Conservation (phyloP, 352 stramenopile genomes). For the Phytophthora fragariaefolia region DNA sequence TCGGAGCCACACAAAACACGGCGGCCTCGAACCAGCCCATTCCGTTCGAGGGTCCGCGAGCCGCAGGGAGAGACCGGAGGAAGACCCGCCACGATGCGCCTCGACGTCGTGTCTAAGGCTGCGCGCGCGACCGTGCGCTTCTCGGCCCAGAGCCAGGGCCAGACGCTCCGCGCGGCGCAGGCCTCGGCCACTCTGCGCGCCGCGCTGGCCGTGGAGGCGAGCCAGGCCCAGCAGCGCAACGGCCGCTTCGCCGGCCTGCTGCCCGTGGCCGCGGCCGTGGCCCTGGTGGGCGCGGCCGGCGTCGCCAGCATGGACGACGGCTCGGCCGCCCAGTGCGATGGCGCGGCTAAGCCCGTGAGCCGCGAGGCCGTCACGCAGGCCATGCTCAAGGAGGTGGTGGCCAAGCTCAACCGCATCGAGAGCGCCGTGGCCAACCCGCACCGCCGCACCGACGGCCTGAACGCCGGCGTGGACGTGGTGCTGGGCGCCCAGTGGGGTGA, state of each 20-base stretch:
- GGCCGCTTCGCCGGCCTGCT: slow-evolving; percentile 27
- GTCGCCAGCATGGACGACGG: slow-evolving; percentile 31
- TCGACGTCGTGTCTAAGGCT: slow-evolving; percentile 55
- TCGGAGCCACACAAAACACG: no score
- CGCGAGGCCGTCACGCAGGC: slow-evolving; percentile 61
- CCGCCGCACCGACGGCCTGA: slow-evolving; percentile 69
- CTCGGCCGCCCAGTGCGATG: slow-evolving; percentile 40
- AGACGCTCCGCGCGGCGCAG: slow-evolving; percentile 39
- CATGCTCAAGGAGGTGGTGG: slow-evolving; percentile 84
- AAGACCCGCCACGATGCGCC: slow-evolving; percentile 52
- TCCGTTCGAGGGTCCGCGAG: slow-evolving; percentile 25
- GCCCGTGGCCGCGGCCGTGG: slow-evolving; percentile 30
- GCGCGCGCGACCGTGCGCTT: slow-evolving; percentile 50
- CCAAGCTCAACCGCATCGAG: slow-evolving; percentile 90
- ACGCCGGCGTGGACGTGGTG: slow-evolving; percentile 92
- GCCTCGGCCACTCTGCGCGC: slow-evolving; percentile 49
- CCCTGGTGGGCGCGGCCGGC: slow-evolving; percentile 41
- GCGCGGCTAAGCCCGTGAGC: slow-evolving; percentile 43
- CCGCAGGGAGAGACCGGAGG: slow-evolving; percentile 13
- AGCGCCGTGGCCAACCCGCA: slow-evolving; percentile 86
- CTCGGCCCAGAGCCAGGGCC: slow-evolving; percentile 38
- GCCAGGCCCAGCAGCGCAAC: slow-evolving; percentile 33
- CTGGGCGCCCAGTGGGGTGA: slow-evolving; percentile 98
- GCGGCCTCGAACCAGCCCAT: no score
- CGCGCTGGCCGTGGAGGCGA: slow-evolving; percentile 51